A percentile compares a stretch with the other conserved stretches of the same genome.
Evolutionary conservation across 805 yeast species (phyloP).

Genomic region (Naumovozyma castellii): DNA sequence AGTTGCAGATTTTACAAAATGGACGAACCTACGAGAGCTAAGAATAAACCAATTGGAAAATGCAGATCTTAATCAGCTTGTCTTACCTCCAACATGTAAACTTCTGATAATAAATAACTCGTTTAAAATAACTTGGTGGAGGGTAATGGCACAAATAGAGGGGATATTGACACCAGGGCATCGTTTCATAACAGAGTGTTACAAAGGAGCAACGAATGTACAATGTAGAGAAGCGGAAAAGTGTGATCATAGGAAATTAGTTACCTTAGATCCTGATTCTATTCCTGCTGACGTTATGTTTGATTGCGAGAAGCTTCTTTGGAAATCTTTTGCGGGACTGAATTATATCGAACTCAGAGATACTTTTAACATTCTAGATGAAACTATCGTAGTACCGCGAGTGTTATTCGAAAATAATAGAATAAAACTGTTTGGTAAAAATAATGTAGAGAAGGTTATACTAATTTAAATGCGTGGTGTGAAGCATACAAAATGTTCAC

Average conservation of each 20-base stretch:
- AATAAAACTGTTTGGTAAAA: constrained; percentile 3
- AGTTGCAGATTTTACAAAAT: constrained; percentile 21
- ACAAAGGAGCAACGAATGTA: neutral
- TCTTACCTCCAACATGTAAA: constrained; percentile 18
- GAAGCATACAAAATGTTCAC: too few relatives aligned
- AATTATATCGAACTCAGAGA: constrained; percentile 10
- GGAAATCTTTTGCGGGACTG: constrained; percentile 8
- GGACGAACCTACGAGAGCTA: constrained; percentile 23
- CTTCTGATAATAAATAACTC: constrained; percentile 11
- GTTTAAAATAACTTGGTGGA: constrained; percentile 21
- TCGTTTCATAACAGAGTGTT: neutral
- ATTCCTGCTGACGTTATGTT: neutral
- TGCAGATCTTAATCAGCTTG: constrained; percentile 19
- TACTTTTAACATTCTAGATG: constrained; percentile 5
- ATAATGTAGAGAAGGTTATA: neutral
- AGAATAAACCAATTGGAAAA: constrained; percentile 8
- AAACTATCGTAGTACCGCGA: constrained; percentile 12
- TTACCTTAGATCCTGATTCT: constrained; percentile 1
- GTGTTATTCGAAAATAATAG: constrained; percentile 13
- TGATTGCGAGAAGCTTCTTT: constrained; percentile 5
- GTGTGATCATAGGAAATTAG: constrained; percentile 2
- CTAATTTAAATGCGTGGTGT: neutral
- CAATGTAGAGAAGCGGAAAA: neutral
- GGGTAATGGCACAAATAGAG: constrained; percentile 5
- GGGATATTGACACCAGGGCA: neutral